Evolutionary conservation across 768 basidiomycete genomes (phyloP).

Genomic region (Rossbeevera mucosa): DNA sequence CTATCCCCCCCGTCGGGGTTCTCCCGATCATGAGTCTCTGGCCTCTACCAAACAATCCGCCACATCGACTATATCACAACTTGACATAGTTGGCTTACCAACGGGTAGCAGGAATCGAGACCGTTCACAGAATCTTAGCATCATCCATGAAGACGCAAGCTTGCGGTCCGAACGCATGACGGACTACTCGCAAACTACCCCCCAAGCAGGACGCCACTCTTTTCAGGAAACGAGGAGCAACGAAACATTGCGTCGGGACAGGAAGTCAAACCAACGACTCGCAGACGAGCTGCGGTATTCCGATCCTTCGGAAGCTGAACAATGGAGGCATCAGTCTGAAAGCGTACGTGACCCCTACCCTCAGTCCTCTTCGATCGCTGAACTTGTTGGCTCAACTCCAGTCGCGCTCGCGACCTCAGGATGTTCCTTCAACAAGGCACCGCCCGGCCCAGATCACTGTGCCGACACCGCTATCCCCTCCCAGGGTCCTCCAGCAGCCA

Average conservation of each 20-base stretch:
- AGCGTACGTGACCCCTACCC: slow-evolving; percentile 14
- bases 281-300: slow-evolving; percentile 36
- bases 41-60: slow-evolving; percentile 28
- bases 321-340: slow-evolving; percentile 28
- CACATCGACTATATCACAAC: slow-evolving; percentile 30
- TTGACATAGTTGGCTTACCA: slow-evolving; percentile 30
- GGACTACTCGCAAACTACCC: slow-evolving; percentile 21
- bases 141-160: slow-evolving; percentile 32
- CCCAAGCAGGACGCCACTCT: slow-evolving; percentile 14
- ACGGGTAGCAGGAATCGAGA: slow-evolving; percentile 16
- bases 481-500: slow-evolving; percentile 11
- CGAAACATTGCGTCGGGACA: slow-evolving; percentile 16
- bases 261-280: slow-evolving; percentile 25
- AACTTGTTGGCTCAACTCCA: slow-evolving; percentile 2
- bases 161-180: slow-evolving; percentile 22
- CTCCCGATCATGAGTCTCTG: slow-evolving; percentile 26
- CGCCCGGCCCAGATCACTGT: slow-evolving; percentile 20
- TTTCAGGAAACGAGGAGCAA: slow-evolving; percentile 15
- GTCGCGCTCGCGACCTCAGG: slow-evolving; percentile 16
- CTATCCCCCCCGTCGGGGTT: slow-evolving; percentile 19
- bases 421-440: slow-evolving; percentile 13
- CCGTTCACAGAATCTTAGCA: slow-evolving; percentile 22
- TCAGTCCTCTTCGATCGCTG: not conserved
- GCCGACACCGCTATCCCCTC: slow-evolving; percentile 27
- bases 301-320: slow-evolving; percentile 27